Conservation (phyloP, 2,329 filamentous ascomycete species). For the Colletotrichum somersetense region DNA sequence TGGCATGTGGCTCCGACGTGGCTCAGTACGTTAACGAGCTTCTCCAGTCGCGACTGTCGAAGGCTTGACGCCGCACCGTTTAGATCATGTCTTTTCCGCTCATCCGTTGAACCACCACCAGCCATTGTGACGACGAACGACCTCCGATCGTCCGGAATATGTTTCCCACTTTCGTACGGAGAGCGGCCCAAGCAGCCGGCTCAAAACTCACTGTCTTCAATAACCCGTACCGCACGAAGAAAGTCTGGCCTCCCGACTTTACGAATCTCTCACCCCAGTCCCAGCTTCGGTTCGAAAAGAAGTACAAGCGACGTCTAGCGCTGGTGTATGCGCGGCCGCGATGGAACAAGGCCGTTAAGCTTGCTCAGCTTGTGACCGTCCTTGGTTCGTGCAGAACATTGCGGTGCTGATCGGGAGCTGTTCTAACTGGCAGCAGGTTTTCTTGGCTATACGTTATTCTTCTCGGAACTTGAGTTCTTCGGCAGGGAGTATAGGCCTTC, state of each 20-base stretch:
- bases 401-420: background rate
- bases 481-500: slow-evolving; percentile 58
- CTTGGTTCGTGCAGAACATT: slow-evolving; percentile 60
- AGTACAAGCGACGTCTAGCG: slow-evolving; percentile 78
- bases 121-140: background rate
- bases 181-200: slow-evolving; percentile 41
- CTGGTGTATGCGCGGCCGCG: slow-evolving; percentile 71
- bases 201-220: slow-evolving; percentile 55
- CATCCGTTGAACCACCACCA: background rate
- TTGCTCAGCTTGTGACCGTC: slow-evolving; percentile 72
- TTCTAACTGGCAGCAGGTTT: slow-evolving; percentile 48
- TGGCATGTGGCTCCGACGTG: slow-evolving; percentile 10
- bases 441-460: slow-evolving; percentile 56
- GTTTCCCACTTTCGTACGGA: slow-evolving; percentile 52
- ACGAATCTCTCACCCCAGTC: slow-evolving; percentile 76
- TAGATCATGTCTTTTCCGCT: background rate
- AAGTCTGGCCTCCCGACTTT: slow-evolving; percentile 84
- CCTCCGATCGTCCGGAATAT: slow-evolving; percentile 43
- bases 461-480: slow-evolving; percentile 59
- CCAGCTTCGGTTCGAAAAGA: slow-evolving; percentile 83
- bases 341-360: slow-evolving; percentile 74
- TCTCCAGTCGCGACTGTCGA: slow-evolving; percentile 12
- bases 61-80: slow-evolving; percentile 9
- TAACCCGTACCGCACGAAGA: slow-evolving; percentile 75
- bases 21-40: slow-evolving; percentile 1